Evolutionary conservation across 106 monocot genomes (phyloP).

Genomic region (Dactylorhiza incarnata): DNA sequence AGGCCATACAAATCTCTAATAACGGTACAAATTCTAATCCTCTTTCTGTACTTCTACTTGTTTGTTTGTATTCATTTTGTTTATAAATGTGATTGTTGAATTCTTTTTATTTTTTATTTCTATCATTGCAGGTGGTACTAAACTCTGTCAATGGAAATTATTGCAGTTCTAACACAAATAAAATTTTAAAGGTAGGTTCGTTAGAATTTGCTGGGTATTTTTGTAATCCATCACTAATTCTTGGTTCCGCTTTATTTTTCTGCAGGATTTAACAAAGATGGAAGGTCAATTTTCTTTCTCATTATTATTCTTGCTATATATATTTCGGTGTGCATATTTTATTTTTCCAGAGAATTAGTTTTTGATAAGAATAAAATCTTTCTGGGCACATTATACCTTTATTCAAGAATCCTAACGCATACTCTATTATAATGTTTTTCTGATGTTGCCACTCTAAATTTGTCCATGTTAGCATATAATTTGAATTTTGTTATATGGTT

Average conservation of each 20-base stretch:
- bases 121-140: neutral
- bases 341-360: neutral
- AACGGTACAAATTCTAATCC: neutral
- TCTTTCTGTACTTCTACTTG: neutral
- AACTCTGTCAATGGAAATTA: neutral
- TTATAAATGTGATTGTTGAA: neutral
- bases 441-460: neutral
- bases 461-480: neutral
- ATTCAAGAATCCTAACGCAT: neutral
- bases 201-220: neutral
- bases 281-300: slow-evolving; percentile 5
- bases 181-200: neutral
- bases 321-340: neutral
- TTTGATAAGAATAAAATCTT: neutral
- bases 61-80: neutral
- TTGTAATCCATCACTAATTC: neutral
- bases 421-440: neutral
- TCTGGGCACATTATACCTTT: neutral
- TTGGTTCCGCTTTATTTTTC: neutral
- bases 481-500: neutral
- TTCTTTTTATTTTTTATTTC: neutral
- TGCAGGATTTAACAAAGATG: neutral
- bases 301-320: neutral
- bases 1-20: neutral
- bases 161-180: neutral